Evolutionary conservation across 495 filamentous ascomycete species (phyloP).

Genomic region (Emericellopsis terricola): DNA sequence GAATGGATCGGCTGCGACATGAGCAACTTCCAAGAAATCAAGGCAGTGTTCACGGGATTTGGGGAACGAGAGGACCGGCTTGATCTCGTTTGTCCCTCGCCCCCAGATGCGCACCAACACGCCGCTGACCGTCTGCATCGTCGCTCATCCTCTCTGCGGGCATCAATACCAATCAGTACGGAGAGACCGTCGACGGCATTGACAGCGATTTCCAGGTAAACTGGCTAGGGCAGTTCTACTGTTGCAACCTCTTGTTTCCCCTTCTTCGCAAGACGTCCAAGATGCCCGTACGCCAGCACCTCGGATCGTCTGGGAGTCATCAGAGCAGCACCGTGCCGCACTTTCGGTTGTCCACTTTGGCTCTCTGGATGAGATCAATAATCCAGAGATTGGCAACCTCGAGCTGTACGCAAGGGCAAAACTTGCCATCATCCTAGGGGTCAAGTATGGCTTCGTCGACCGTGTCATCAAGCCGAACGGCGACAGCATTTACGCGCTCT

Average conservation of each 20-base stretch:
- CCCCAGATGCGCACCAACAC: no score
- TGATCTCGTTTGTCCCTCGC: no score
- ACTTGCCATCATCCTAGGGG: slow-evolving; percentile 34
- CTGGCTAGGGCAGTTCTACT: slow-evolving; percentile 28
- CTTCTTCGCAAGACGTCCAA: slow-evolving; percentile 19
- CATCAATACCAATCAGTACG: slow-evolving; percentile 27
- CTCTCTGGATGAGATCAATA: slow-evolving; percentile 33
- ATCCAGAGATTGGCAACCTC: slow-evolving; percentile 27
- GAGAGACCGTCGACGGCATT: slow-evolving; percentile 20
- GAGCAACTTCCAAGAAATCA: slow-evolving; percentile 17
- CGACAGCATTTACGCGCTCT: slow-evolving; percentile 20
- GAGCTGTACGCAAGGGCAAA: slow-evolving; percentile 36
- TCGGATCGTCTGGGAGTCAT: slow-evolving; percentile 33
- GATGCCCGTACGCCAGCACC: slow-evolving; percentile 11
- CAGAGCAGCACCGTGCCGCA: slow-evolving; percentile 31
- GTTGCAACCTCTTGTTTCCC: slow-evolving; percentile 21
- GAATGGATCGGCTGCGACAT: slow-evolving; percentile 28
- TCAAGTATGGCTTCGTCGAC: slow-evolving; percentile 22
- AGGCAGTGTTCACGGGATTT: slow-evolving; percentile 17
- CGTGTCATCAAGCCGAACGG: slow-evolving; percentile 22
- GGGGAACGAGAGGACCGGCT: slow-evolving; percentile 13
- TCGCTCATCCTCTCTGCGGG: slow-evolving; percentile 30
- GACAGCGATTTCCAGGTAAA: slow-evolving; percentile 36
- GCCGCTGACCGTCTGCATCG: no score
- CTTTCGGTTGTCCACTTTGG: slow-evolving; percentile 27